Evolutionary conservation across 306 rosid species (phyloP).

Genomic region (Senna tora): DNA sequence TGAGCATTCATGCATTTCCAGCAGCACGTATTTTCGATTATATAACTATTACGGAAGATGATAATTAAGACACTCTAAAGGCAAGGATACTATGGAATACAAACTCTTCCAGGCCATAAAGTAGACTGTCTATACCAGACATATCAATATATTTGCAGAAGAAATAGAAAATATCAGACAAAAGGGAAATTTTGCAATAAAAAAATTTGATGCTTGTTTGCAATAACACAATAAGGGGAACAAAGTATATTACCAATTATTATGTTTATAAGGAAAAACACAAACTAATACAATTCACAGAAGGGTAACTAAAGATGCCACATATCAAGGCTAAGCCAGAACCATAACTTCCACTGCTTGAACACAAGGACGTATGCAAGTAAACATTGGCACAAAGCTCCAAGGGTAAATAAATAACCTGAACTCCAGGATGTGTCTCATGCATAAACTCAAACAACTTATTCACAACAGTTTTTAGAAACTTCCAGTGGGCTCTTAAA

Average conservation of each 20-base stretch:
- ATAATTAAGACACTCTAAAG: neutral
- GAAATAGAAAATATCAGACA: neutral
- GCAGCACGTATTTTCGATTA: neutral
- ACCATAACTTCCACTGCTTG: neutral
- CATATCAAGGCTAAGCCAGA: neutral
- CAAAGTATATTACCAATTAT: neutral
- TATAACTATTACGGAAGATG: neutral
- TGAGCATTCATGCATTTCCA: neutral
- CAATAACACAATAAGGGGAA: neutral
- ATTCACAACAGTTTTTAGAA: slow-evolving; percentile 91
- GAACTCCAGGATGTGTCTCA: slow-evolving; percentile 99
- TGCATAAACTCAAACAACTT: slow-evolving; percentile 99
- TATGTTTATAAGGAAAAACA: neutral
- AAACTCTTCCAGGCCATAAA: neutral
- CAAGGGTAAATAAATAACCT: slow-evolving; percentile 54
- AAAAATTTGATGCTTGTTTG: slow-evolving; percentile 2
- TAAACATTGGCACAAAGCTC: neutral
- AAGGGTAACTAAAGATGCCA: neutral
- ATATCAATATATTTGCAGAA: neutral
- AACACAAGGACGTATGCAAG: slow-evolving; percentile 9
- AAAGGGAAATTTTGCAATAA: neutral
- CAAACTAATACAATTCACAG: neutral
- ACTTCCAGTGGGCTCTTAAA: slow-evolving; percentile 97
- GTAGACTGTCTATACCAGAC: neutral
- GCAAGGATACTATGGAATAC: neutral